These are phyloP conservation scores for Sutorius australiensis DNA, from an alignment of 768 basidiomycete species.

Conservation along the genomic window DNA sequence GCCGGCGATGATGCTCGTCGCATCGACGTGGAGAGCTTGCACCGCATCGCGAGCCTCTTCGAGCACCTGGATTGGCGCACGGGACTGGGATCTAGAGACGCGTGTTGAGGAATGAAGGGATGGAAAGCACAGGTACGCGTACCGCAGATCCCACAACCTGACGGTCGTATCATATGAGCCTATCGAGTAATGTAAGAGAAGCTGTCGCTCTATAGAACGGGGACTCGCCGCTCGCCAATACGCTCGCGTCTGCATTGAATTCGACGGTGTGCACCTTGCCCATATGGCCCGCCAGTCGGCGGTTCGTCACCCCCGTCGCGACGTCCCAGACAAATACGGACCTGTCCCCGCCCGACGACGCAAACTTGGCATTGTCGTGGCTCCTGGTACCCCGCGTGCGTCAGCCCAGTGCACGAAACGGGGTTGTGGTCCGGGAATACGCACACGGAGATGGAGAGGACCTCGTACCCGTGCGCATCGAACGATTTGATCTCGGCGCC, in stretches of 20 bases:
- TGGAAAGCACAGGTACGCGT: constrained; percentile 3
- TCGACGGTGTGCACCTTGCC: constrained; percentile 88
- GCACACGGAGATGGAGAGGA: constrained; percentile 85
- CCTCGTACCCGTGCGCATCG: constrained; percentile 91
- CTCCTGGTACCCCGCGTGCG: constrained; percentile 43
- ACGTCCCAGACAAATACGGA: constrained; percentile 97
- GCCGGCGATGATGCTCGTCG: constrained; percentile 68
- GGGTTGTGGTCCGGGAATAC: constrained; percentile 24
- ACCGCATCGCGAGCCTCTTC: constrained; percentile 88
- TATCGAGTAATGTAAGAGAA: constrained; percentile 25
- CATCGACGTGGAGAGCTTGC: constrained; percentile 68
- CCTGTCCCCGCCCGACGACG: constrained; percentile 90
- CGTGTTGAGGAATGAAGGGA: neutral
- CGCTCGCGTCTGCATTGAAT: constrained; percentile 83
- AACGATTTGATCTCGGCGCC: constrained; percentile 93
- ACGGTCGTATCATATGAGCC: constrained; percentile 93
- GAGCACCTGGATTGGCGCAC: constrained; percentile 86
- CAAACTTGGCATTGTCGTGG: constrained; percentile 92
- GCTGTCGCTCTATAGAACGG: neutral
- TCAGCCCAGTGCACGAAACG: neutral
- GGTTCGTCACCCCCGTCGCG: constrained; percentile 74
- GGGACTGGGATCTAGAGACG: constrained; percentile 56
- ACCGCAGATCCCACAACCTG: constrained; percentile 90
- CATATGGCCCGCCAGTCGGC: constrained; percentile 85
- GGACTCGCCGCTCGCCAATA: constrained; percentile 76